These are phyloP conservation scores for Priceomyces castillae DNA, from an alignment of 805 yeast genomes.

Conservation along the genomic window DNA sequence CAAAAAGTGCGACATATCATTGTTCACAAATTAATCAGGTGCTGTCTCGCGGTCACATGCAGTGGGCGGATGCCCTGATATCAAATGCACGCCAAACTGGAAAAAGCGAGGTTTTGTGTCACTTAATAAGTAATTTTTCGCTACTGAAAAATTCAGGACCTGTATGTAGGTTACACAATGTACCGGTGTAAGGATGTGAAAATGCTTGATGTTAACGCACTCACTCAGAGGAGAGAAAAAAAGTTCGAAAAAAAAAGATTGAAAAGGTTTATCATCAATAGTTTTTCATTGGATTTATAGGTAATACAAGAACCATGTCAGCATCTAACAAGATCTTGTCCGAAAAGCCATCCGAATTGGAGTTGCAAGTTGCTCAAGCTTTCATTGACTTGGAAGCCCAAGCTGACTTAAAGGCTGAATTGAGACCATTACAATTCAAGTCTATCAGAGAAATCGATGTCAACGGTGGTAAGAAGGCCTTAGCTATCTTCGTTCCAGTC, in stretches of 20 bases:
- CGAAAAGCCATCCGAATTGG: slow-evolving; percentile 96
- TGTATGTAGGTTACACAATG: neutral
- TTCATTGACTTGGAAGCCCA: slow-evolving; percentile 94
- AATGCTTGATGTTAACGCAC: neutral
- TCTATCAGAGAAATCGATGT: slow-evolving; percentile 98
- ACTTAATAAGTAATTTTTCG: neutral
- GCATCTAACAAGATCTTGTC: slow-evolving; percentile 95
- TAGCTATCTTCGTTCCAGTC: slow-evolving; percentile 96
- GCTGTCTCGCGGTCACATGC: neutral
- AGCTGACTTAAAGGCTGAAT: slow-evolving; percentile 94
- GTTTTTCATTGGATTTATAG: slow-evolving; percentile 2
- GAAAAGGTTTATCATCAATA: slow-evolving; percentile 1
- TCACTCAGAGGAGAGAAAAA: slow-evolving; percentile 1
- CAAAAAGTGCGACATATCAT: no score
- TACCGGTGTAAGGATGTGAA: slow-evolving; percentile 1
- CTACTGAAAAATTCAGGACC: neutral
- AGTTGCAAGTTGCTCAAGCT: slow-evolving; percentile 99
- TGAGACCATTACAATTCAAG: slow-evolving; percentile 98
- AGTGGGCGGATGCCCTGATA: neutral
- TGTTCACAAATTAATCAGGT: no score
- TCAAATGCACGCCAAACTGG: neutral
- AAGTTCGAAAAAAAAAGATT: slow-evolving; percentile 3
- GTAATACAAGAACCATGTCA: slow-evolving; percentile 63
- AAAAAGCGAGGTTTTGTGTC: neutral
- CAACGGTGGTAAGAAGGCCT: slow-evolving; percentile 97